Percentiles rank a stretch among this genome's conserved stretches.
Evolutionary conservation across 805 yeast genomes (phyloP).

Genomic region (Starmerella powellii): DNA sequence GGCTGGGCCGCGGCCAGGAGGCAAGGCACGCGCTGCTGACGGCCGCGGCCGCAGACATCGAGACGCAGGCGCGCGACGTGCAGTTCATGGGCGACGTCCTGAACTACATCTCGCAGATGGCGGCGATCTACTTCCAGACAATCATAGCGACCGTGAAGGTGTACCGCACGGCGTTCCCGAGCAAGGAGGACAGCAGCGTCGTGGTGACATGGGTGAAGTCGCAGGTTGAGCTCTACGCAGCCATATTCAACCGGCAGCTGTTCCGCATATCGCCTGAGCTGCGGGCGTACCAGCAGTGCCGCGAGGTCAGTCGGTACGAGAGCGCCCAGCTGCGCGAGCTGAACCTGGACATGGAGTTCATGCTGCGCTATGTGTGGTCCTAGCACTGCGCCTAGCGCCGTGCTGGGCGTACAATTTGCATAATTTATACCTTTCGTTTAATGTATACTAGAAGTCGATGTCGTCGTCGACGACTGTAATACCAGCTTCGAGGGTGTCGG

Average conservation of each 20-base stretch:
- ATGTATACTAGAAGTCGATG: too few species aligned
- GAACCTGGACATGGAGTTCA: slow-evolving; percentile 65
- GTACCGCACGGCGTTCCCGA: slow-evolving; percentile 42
- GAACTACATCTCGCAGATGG: slow-evolving; percentile 46
- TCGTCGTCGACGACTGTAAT: too few species aligned
- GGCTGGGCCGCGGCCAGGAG: slow-evolving; percentile 36
- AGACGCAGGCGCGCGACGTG: slow-evolving; percentile 38
- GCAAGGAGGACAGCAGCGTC: slow-evolving; percentile 38
- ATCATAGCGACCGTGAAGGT: slow-evolving; percentile 46
- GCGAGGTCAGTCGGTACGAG: slow-evolving; percentile 45
- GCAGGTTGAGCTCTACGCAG: slow-evolving; percentile 49
- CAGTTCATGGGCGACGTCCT: slow-evolving; percentile 45
- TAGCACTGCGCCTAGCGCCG: background rate
- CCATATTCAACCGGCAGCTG: slow-evolving; percentile 52
- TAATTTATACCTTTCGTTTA: too few species aligned
- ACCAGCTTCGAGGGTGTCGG: too few species aligned
- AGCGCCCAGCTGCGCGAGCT: slow-evolving; percentile 47
- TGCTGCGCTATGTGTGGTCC: slow-evolving; percentile 38
- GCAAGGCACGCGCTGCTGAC: slow-evolving; percentile 41
- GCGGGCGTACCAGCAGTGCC: slow-evolving; percentile 42
- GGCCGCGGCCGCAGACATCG: slow-evolving; percentile 38
- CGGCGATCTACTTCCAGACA: slow-evolving; percentile 50
- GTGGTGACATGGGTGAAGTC: slow-evolving; percentile 68
- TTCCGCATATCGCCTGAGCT: slow-evolving; percentile 37
- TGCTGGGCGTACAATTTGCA: too few species aligned